These are phyloP conservation scores for Closterium sp. DNA, from an alignment of 139 green algal species.

Conservation along the genomic window DNA sequence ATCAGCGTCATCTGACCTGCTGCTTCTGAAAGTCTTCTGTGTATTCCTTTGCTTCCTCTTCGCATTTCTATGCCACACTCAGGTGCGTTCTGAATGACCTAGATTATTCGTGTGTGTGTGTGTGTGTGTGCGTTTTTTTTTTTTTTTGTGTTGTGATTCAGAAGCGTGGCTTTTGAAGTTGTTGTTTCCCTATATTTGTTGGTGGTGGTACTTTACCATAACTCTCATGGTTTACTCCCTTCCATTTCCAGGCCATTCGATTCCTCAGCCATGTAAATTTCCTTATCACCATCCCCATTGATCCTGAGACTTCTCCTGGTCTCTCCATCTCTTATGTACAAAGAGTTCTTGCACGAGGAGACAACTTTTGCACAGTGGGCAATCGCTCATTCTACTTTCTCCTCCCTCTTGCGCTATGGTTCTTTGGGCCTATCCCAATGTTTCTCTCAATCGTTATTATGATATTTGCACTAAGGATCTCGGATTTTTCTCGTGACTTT, in stretches of 20 bases:
- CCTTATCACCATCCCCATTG: conserved; percentile 21
- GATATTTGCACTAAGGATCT: background rate
- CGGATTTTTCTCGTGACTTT: background rate
- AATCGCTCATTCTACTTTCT: background rate
- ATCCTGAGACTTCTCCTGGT: background rate
- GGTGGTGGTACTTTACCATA: background rate
- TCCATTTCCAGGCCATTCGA: background rate
- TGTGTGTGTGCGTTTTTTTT: background rate
- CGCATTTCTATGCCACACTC: conserved; percentile 15
- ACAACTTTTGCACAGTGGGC: background rate
- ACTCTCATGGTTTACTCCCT: background rate
- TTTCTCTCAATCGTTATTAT: background rate
- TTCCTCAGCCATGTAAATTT: conserved; percentile 13
- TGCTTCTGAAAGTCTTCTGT: background rate
- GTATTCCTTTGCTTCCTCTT: conserved; percentile 4
- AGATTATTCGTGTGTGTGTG: too few relatives aligned
- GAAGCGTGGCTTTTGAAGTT: background rate
- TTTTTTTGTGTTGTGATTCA: too few relatives aligned
- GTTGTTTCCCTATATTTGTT: background rate
- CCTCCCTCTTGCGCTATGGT: background rate
- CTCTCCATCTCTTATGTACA: background rate
- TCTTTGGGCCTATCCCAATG: background rate
- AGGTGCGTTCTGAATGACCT: background rate
- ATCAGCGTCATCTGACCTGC: background rate
- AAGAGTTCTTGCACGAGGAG: background rate